Evolutionary conservation across 2,329 filamentous ascomycete species (phyloP), one percentile per base, ranked within the genome.

Genomic region (Talaromyces verruculosus): DNA sequence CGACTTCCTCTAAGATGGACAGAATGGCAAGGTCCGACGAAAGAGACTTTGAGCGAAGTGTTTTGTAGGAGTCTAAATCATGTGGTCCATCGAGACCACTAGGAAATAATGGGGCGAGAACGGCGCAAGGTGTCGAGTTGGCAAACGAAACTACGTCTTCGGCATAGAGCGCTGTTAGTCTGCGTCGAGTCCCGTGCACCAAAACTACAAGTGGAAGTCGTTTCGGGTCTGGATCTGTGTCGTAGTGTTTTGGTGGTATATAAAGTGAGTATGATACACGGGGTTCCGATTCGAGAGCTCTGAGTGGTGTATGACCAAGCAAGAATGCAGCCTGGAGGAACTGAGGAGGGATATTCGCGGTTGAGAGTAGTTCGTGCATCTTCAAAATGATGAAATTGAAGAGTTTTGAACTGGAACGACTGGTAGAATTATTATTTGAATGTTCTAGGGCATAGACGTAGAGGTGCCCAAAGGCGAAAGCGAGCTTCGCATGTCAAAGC

Each of bases 81-180:
- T 73, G 69, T 6, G 72, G 70, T 11, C 72, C 70, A 49, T 75
- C 74, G 10, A 76, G 51, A 3, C 72, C 74, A n/a, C 70, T 65
- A 0, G 75, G 74, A 61, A 76, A 77, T 5, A 77, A 65, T 13
- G 75, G 75, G 28, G 70, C 69, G 0, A 77, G 67, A 41, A 77
- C 58, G 13, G 74, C 74, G 41, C 71, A 73, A 11, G 69, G 69
- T 2, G 66, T 65, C 22, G 68, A 66, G 41, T 75, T 66, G n/a
- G 74, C 72, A 30, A 76, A 72, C 37, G 62, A 33, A 11, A 65
- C 63, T 35, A 70, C 64, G 13, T 68, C 61, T 53, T 10, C 33
- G 37, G 17, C 58, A 33, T 57, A 71, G 65, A 19, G 68, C 67
- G 13, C 63, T 59, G n/a, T 63, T 19, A 59, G 17, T 30, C 69